Evolutionary conservation across 345 rosid species (phyloP).

Genomic region (Erysimum cheiranthoides): DNA sequence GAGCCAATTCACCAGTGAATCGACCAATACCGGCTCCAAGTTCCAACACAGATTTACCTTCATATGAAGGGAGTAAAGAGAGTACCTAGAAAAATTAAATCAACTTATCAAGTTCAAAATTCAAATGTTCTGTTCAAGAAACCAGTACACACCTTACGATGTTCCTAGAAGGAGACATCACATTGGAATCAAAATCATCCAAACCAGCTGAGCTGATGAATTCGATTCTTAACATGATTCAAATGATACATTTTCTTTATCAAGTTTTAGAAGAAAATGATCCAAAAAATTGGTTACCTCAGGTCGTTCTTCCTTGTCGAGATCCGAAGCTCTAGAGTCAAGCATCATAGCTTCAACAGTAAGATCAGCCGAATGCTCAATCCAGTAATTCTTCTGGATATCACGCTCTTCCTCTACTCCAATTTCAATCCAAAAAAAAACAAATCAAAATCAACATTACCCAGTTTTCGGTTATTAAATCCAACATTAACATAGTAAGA

Average conservation of each 20-base stretch:
- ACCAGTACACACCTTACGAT: not conserved
- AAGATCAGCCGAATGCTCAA: conserved; percentile 72
- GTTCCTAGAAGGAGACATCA: not conserved
- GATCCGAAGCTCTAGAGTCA: conserved; percentile 87
- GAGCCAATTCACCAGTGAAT: conserved; percentile 89
- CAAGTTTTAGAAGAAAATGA: too few species aligned
- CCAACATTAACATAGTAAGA: not conserved
- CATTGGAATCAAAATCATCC: not conserved
- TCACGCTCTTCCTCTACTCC: conserved; percentile 71
- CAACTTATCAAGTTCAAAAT: conserved; percentile 1
- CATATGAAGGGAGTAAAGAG: conserved; percentile 78
- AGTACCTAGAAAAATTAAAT: conserved; percentile 55
- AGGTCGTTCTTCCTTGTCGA: conserved; percentile 96
- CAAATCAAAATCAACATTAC: not conserved
- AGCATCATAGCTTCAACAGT: conserved; percentile 97
- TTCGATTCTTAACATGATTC: not conserved
- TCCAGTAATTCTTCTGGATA: conserved; percentile 85
- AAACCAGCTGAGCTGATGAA: not conserved
- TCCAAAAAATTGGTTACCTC: conserved; percentile 54
- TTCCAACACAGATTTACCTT: conserved; percentile 84
- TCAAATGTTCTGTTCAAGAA: not conserved
- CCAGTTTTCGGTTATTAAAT: too few species aligned
- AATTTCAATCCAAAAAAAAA: not conserved
- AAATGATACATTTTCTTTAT: too few species aligned
- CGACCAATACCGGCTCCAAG: conserved; percentile 98